phyloP scores from a whole-genome alignment of 768 basidiomycete genomes.

The Tricholoma bakamatsutake region DNA sequence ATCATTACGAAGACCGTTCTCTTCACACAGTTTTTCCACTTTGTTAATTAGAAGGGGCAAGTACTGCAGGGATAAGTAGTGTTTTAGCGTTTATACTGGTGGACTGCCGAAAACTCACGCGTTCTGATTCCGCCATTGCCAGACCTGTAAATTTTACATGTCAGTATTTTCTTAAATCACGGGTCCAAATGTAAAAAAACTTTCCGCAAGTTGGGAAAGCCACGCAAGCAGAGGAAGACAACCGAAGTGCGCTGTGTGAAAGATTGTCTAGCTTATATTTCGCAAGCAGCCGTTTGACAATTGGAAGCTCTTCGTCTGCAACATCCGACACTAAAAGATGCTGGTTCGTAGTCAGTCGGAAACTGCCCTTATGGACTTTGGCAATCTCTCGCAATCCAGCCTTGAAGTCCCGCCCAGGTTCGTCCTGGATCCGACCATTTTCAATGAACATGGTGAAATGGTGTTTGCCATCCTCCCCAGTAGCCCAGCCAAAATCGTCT shows the following conservation, averaged over 20 bases:
- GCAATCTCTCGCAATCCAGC: constrained; percentile 90
- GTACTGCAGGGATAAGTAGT: constrained; percentile 46
- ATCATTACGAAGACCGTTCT: constrained; percentile 89
- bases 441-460: constrained; percentile 96
- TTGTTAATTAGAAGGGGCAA: constrained; percentile 90
- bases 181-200: constrained; percentile 15
- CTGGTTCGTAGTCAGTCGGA: constrained; percentile 94
- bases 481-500: constrained; percentile 93
- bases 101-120: constrained; percentile 29
- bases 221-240: constrained; percentile 94
- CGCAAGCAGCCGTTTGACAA: constrained; percentile 72
- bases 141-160: constrained; percentile 18
- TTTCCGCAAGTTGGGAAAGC: constrained; percentile 92
- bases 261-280: constrained; percentile 91
- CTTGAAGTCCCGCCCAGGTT: constrained; percentile 87
- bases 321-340: constrained; percentile 88
- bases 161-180: not conserved
- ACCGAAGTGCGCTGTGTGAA: constrained; percentile 66
- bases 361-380: constrained; percentile 87
- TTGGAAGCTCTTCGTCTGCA: constrained; percentile 58
- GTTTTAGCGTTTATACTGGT: not conserved
- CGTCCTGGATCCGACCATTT: constrained; percentile 96
- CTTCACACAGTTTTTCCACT: constrained; percentile 92
- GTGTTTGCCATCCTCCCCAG: constrained; percentile 80
- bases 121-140: constrained; percentile 49